Conservation (phyloP, 441 rosid species). For the Brassica hybrid region DNA sequence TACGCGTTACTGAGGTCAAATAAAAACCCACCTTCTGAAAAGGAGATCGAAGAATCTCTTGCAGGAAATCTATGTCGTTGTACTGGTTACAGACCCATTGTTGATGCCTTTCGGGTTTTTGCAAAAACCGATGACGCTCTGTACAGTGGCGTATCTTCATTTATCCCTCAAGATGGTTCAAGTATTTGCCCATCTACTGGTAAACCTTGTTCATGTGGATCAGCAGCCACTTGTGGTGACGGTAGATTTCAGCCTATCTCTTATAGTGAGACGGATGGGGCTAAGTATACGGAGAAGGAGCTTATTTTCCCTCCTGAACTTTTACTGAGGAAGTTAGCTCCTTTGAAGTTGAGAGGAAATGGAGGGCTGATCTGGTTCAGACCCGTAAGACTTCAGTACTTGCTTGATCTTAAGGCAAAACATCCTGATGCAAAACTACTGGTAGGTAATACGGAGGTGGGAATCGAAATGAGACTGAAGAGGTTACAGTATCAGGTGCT, state of each 20-base stretch:
- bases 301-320: conserved; percentile 92
- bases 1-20: conserved; percentile 83
- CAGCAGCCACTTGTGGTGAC: conserved; percentile 27
- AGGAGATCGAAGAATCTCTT: conserved; percentile 90
- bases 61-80: conserved; percentile 65
- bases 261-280: conserved; percentile 79
- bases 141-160: conserved; percentile 56
- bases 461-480: conserved; percentile 95
- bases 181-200: conserved; percentile 60
- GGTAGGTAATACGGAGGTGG: conserved; percentile 91
- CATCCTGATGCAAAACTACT: conserved; percentile 80
- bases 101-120: conserved; percentile 91
- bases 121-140: conserved; percentile 76
- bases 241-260: conserved; percentile 52
- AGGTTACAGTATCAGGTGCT: conserved; percentile 73
- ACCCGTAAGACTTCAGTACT: conserved; percentile 65
- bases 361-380: conserved; percentile 35
- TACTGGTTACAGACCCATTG: conserved; percentile 92
- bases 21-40: conserved; percentile 68
- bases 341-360: conserved; percentile 1
- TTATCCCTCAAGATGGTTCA: conserved; percentile 58
- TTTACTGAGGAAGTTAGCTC: conserved; percentile 56
- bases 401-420: conserved; percentile 70
- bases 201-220: conserved; percentile 84
- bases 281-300: conserved; percentile 71